Evolutionary conservation across 2,329 filamentous ascomycete genomes (phyloP).

Genomic region (Pseudogymnoascus sp.): DNA sequence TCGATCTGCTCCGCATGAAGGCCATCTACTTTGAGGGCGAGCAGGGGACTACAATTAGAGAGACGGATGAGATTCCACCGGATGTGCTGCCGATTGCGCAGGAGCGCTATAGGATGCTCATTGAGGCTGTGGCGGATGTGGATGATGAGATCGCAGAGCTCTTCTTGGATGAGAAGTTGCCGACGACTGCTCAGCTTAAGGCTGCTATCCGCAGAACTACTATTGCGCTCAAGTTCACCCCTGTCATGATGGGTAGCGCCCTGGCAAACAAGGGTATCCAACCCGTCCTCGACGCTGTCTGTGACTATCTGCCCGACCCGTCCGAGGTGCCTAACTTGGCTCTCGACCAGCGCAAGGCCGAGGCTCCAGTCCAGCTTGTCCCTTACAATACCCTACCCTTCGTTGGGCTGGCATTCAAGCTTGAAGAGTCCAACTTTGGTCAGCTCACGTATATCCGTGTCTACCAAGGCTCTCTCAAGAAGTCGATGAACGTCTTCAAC

Average conservation of each 20-base stretch:
- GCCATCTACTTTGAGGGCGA: constrained; percentile 85
- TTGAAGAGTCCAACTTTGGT: constrained; percentile 97
- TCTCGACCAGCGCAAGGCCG: constrained; percentile 69
- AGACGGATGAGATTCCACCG: constrained; percentile 74
- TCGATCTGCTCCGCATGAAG: constrained; percentile 88
- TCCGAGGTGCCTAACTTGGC: constrained; percentile 81
- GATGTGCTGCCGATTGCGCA: constrained; percentile 65
- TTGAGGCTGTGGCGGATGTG: constrained; percentile 93
- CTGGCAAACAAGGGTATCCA: constrained; percentile 91
- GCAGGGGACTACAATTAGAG: constrained; percentile 67
- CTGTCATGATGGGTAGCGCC: constrained; percentile 93
- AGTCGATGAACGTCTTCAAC: constrained; percentile 87
- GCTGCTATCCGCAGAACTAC: constrained; percentile 85
- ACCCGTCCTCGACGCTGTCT: constrained; percentile 92
- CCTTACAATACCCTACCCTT: constrained; percentile 92
- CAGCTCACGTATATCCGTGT: constrained; percentile 98
- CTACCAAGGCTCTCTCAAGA: constrained; percentile 85
- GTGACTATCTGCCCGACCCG: constrained; percentile 91
- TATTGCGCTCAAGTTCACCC: constrained; percentile 81
- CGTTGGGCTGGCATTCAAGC: constrained; percentile 93
- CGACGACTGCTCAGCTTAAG: constrained; percentile 76
- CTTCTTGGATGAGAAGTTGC: constrained; percentile 79
- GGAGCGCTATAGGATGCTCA: constrained; percentile 75
- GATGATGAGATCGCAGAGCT: constrained; percentile 96
- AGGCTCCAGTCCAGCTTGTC: constrained; percentile 75